A percentile compares a stretch with the other conserved stretches of the same genome.
Evolutionary conservation across 441 rosid species (phyloP).

Genomic region (Pelargonium myrrhifolium): DNA sequence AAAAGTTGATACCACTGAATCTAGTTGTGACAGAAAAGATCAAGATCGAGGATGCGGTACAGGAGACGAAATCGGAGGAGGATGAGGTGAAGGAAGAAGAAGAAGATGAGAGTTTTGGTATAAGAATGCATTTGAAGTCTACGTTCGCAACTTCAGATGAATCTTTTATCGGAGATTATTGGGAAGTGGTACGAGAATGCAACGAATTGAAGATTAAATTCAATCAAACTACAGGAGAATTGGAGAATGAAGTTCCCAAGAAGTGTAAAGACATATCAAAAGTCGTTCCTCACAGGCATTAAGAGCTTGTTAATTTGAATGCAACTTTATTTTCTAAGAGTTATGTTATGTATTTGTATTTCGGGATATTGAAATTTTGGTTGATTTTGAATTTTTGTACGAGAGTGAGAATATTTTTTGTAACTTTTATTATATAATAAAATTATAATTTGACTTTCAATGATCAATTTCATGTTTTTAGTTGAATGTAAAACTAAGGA

Average conservation of each 20-base stretch:
- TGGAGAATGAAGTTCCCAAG: background rate
- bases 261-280: background rate
- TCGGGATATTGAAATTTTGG: no score
- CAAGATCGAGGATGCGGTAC: no score
- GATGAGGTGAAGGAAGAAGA: background rate
- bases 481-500: no score
- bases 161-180: background rate
- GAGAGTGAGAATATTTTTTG: no score
- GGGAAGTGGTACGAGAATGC: background rate
- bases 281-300: background rate
- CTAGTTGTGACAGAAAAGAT: background rate
- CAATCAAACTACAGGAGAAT: background rate
- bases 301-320: no score
- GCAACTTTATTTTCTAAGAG: no score
- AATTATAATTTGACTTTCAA: no score
- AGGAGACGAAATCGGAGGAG: no score
- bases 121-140: background rate
- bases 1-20: background rate
- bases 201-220: background rate
- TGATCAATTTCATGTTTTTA: no score
- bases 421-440: no score
- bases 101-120: background rate
- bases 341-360: no score
- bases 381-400: no score
- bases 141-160: background rate